Evolutionary conservation across 108 stramenopile genomes (phyloP).

Genomic region (Cyclotella kingstonii): DNA sequence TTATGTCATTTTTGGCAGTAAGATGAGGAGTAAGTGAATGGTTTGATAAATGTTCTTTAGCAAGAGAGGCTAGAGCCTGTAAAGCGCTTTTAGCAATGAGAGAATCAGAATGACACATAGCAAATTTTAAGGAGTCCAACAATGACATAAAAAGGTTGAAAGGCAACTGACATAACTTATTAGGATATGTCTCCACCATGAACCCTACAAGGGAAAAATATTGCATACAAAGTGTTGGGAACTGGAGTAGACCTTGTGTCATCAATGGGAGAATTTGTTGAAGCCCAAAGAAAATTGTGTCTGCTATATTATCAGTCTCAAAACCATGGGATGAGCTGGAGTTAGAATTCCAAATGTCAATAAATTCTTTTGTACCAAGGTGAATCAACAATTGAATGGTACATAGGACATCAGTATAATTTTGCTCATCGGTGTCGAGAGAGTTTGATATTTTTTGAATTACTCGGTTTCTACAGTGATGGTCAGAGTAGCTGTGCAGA

Average conservation of each 20-base stretch:
- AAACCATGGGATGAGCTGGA: slow-evolving; percentile 40
- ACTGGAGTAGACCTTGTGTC: slow-evolving; percentile 81
- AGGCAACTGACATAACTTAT: slow-evolving; percentile 64
- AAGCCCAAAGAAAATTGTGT: slow-evolving; percentile 84
- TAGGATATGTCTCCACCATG: slow-evolving; percentile 88
- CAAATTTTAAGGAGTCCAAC: slow-evolving; percentile 80
- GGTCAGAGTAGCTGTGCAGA: slow-evolving; percentile 65
- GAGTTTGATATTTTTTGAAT: slow-evolving; percentile 35
- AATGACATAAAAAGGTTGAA: slow-evolving; percentile 79
- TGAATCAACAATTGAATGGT: slow-evolving; percentile 82
- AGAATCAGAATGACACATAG: slow-evolving; percentile 75
- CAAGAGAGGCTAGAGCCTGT: slow-evolving; percentile 69
- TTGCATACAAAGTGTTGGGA: slow-evolving; percentile 67
- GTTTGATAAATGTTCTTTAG: slow-evolving; percentile 55
- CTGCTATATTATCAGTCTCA: slow-evolving; percentile 75
- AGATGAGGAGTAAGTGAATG: slow-evolving; percentile 47
- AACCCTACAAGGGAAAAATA: slow-evolving; percentile 84
- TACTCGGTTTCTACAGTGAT: slow-evolving; percentile 60
- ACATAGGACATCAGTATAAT: slow-evolving; percentile 77
- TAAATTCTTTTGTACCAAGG: slow-evolving; percentile 87
- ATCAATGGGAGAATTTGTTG: slow-evolving; percentile 85
- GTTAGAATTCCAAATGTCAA: slow-evolving; percentile 47
- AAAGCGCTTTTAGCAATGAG: slow-evolving; percentile 71
- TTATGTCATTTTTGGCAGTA: slow-evolving; percentile 40
- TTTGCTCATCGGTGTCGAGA: slow-evolving; percentile 74